A percentile compares a stretch with the other conserved stretches of the same genome.
Conservation (phyloP, 345 rosid genomes). For the Ailanthus altissimus region DNA sequence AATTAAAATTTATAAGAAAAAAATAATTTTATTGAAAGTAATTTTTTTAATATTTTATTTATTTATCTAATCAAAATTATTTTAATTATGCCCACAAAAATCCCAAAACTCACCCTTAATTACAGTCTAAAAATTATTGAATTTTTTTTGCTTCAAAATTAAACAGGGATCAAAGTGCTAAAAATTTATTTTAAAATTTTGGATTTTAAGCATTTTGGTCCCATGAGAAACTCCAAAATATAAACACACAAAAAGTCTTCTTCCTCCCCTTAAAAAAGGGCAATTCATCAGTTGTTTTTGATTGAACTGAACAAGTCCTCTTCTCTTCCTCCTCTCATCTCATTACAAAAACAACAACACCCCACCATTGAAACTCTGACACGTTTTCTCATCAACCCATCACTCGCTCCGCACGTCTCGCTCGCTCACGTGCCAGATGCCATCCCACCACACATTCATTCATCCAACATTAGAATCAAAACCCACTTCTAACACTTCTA, state of each 20-base stretch:
- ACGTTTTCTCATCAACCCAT: slow-evolving; percentile 21
- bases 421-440: slow-evolving; percentile 33
- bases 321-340: neutral
- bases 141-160: too few relatives aligned
- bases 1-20: too few relatives aligned
- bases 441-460: neutral
- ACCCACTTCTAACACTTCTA: neutral
- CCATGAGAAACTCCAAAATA: too few relatives aligned
- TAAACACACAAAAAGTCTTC: neutral
- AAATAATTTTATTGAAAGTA: too few relatives aligned
- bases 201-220: too few relatives aligned
- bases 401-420: slow-evolving; percentile 23
- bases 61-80: too few relatives aligned
- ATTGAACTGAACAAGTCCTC: slow-evolving; percentile 21
- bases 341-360: neutral
- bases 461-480: neutral
- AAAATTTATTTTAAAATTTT: too few relatives aligned
- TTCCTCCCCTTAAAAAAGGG: neutral
- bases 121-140: too few relatives aligned
- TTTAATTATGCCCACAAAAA: too few relatives aligned
- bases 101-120: too few relatives aligned
- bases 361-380: slow-evolving; percentile 9
- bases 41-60: too few relatives aligned
- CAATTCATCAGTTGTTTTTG: slow-evolving; percentile 1
- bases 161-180: too few relatives aligned